Evolutionary conservation across 345 rosid species (phyloP).

Genomic region (Kernera saxatilis): DNA sequence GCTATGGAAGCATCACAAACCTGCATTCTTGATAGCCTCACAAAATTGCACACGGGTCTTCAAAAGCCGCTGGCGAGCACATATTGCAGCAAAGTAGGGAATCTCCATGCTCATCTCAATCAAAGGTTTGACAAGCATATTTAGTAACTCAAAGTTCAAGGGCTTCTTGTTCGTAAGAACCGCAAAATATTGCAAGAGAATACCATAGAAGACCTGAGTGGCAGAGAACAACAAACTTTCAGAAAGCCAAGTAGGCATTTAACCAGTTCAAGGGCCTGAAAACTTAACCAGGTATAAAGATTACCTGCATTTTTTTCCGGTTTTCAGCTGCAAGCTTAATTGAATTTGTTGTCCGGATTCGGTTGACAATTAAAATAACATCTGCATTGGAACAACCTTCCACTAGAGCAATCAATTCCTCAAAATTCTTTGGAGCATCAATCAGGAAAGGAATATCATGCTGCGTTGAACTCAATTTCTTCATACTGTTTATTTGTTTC

Average conservation of each 20-base stretch:
- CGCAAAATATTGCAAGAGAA: slow-evolving; percentile 87
- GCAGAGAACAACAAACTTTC: slow-evolving; percentile 8
- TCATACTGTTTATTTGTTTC: slow-evolving; percentile 22
- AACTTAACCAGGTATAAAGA: neutral
- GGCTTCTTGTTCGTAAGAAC: slow-evolving; percentile 64
- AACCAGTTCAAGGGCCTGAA: slow-evolving; percentile 1
- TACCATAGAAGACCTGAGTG: slow-evolving; percentile 82
- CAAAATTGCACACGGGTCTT: slow-evolving; percentile 59
- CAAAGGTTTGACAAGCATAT: slow-evolving; percentile 75
- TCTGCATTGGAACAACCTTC: slow-evolving; percentile 52
- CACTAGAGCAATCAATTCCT: slow-evolving; percentile 60
- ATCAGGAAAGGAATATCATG: slow-evolving; percentile 63
- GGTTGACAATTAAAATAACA: slow-evolving; percentile 42
- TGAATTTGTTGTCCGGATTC: slow-evolving; percentile 64
- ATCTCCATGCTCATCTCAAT: slow-evolving; percentile 86
- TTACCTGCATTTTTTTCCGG: slow-evolving; percentile 91
- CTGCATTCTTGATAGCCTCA: slow-evolving; percentile 67
- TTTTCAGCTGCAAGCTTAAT: slow-evolving; percentile 83
- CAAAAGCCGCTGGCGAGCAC: slow-evolving; percentile 82
- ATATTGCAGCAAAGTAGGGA: slow-evolving; percentile 93
- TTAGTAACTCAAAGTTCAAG: slow-evolving; percentile 69
- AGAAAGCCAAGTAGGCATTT: neutral
- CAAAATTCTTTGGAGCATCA: slow-evolving; percentile 66
- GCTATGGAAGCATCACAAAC: slow-evolving; percentile 34
- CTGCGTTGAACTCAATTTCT: slow-evolving; percentile 29